phyloP scores from a whole-genome alignment of 805 yeast species.

The Ogataea neopini region DNA sequence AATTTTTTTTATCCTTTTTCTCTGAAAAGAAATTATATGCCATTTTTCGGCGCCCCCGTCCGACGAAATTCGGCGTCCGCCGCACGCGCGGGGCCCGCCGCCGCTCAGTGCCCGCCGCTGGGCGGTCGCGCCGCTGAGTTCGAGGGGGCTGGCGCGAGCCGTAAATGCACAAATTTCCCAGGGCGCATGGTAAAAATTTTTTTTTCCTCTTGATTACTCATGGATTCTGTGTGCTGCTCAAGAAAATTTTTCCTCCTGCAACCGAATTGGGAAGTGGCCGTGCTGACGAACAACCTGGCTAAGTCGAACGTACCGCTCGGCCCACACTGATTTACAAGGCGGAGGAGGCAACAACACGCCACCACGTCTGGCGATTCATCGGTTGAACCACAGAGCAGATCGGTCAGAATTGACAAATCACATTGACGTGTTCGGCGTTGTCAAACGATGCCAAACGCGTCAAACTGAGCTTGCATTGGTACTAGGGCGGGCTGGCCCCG shows the following conservation, averaged over 20 bases:
- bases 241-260: conserved; percentile 7
- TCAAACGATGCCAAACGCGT: too few species aligned
- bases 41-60: neutral
- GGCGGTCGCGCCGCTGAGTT: neutral
- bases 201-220: conserved; percentile 6
- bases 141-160: conserved; percentile 4
- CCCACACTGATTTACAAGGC: neutral
- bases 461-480: too few species aligned
- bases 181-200: conserved; percentile 2
- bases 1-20: neutral
- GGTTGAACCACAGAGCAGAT: too few species aligned
- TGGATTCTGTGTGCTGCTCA: neutral
- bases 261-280: conserved; percentile 4
- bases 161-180: neutral
- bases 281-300: neutral
- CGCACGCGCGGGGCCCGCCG: conserved; percentile 3
- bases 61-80: neutral
- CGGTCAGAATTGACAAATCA: too few species aligned
- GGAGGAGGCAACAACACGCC: neutral
- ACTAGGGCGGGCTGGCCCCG: too few species aligned
- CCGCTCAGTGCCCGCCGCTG: neutral
- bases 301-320: neutral
- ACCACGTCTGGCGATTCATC: too few species aligned
- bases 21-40: conserved; percentile 8
- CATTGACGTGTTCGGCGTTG: too few species aligned